Conservation (phyloP, 2,329 filamentous ascomycete genomes). For the Ampelomyces quisqualis region DNA sequence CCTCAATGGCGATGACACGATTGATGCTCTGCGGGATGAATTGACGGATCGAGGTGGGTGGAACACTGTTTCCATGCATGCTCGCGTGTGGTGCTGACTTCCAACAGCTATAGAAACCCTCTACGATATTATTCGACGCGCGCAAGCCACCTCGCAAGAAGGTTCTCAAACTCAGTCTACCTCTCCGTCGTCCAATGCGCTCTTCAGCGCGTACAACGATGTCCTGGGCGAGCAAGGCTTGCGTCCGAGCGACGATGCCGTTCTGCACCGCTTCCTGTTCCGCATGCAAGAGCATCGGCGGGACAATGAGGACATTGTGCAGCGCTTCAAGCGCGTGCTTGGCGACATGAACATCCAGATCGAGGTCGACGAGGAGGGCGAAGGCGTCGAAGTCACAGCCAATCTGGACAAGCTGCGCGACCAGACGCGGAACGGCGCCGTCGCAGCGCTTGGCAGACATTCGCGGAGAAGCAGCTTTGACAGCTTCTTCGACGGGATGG, state of each 20-base stretch:
- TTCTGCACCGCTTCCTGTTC: conserved; percentile 76
- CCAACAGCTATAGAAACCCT: conserved; percentile 72
- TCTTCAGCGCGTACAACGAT: conserved; percentile 79
- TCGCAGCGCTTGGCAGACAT: conserved; percentile 23
- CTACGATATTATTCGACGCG: conserved; percentile 72
- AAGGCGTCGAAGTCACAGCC: conserved; percentile 41
- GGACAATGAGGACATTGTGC: conserved; percentile 53
- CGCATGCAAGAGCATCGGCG: conserved; percentile 55
- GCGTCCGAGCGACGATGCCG: conserved; percentile 70
- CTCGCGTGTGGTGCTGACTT: conserved; percentile 8
- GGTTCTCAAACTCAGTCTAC: conserved; percentile 27
- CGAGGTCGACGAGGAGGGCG: conserved; percentile 56
- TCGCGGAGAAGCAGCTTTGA: conserved; percentile 58
- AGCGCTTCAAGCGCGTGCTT: conserved; percentile 70
- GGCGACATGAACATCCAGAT: conserved; percentile 62
- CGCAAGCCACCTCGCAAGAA: conserved; percentile 50
- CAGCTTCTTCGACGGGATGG: conserved; percentile 58
- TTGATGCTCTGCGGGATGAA: conserved; percentile 43
- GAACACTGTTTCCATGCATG: background rate
- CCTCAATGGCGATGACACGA: conserved; percentile 40
- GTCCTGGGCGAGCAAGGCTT: conserved; percentile 70
- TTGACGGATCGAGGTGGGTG: conserved; percentile 43
- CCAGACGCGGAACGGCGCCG: conserved; percentile 23
- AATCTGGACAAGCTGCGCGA: conserved; percentile 28
- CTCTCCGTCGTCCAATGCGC: conserved; percentile 65